These are phyloP conservation scores for Penicillium sp. DNA, from an alignment of 2,329 filamentous ascomycete genomes.

Conservation along the genomic window DNA sequence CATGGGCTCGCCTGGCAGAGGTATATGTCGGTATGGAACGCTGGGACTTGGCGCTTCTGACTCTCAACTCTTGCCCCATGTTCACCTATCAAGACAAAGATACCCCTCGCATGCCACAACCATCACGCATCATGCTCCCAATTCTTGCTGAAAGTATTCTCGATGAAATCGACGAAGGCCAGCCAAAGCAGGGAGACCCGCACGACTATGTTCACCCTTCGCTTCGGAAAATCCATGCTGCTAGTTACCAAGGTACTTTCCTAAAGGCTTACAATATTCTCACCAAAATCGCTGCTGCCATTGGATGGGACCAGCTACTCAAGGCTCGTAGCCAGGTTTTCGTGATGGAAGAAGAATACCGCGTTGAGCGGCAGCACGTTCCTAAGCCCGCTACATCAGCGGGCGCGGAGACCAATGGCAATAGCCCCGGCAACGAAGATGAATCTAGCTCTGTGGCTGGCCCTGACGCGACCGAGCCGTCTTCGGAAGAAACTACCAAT, in stretches of 20 bases:
- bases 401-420: constrained; percentile 40
- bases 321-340: constrained; percentile 96
- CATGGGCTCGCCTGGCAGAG: constrained; percentile 90
- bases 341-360: constrained; percentile 99
- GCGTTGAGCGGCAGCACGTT: constrained; percentile 65
- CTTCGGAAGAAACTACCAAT: constrained; percentile 32
- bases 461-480: constrained; percentile 21
- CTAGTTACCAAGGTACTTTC: constrained; percentile 91
- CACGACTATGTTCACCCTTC: constrained; percentile 85
- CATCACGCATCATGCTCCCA: constrained; percentile 81
- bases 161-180: constrained; percentile 94
- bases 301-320: constrained; percentile 94
- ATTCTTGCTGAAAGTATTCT: constrained; percentile 84
- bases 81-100: constrained; percentile 99
- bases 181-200: constrained; percentile 68
- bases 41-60: constrained; percentile 93
- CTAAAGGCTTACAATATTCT: constrained; percentile 90
- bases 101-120: constrained; percentile 89
- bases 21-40: constrained; percentile 93
- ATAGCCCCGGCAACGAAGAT: constrained; percentile 27
- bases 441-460: constrained; percentile 27
- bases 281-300: constrained; percentile 93
- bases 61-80: constrained; percentile 98
- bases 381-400: constrained; percentile 76
- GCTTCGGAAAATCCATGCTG: constrained; percentile 79